phyloP scores from a whole-genome alignment of 2,329 filamentous ascomycete species.

The Chaetomiaceae sp. region DNA sequence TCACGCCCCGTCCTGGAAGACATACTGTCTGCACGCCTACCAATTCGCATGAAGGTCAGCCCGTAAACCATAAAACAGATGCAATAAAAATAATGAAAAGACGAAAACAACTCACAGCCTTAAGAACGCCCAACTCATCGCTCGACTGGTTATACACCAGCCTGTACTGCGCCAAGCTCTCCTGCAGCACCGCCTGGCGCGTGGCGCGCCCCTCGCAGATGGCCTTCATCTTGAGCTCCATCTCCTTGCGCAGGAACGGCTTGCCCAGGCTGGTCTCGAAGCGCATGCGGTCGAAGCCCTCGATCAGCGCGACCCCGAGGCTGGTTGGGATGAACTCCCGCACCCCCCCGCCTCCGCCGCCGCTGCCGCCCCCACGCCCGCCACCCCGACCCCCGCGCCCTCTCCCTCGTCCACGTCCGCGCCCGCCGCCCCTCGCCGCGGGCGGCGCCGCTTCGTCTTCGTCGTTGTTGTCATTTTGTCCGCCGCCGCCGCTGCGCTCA shows the following conservation, averaged over 20 bases:
- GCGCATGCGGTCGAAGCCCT: slow-evolving; percentile 92
- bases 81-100: not conserved
- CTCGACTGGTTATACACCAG: slow-evolving; percentile 78
- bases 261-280: slow-evolving; percentile 90
- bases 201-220: slow-evolving; percentile 85
- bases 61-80: slow-evolving; percentile 10
- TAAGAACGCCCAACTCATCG: slow-evolving; percentile 63
- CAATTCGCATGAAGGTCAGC: slow-evolving; percentile 6
- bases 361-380: slow-evolving; percentile 37
- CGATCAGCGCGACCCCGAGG: slow-evolving; percentile 82
- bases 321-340: slow-evolving; percentile 91
- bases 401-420: slow-evolving; percentile 40
- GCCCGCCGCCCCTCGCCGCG: slow-evolving; percentile 26
- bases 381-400: slow-evolving; percentile 43
- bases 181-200: slow-evolving; percentile 66
- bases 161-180: slow-evolving; percentile 81
- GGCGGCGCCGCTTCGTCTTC: slow-evolving; percentile 33
- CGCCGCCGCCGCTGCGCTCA: slow-evolving; percentile 34
- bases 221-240: slow-evolving; percentile 94
- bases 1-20: slow-evolving; percentile 33
- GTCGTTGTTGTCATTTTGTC: slow-evolving; percentile 28
- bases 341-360: slow-evolving; percentile 41
- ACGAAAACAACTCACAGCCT: slow-evolving; percentile 43
- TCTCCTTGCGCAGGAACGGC: slow-evolving; percentile 93
- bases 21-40: slow-evolving; percentile 51